Base-by-base conservation (phyloP, 208 protist genomes). In the Wallacemonas sp. region DNA sequence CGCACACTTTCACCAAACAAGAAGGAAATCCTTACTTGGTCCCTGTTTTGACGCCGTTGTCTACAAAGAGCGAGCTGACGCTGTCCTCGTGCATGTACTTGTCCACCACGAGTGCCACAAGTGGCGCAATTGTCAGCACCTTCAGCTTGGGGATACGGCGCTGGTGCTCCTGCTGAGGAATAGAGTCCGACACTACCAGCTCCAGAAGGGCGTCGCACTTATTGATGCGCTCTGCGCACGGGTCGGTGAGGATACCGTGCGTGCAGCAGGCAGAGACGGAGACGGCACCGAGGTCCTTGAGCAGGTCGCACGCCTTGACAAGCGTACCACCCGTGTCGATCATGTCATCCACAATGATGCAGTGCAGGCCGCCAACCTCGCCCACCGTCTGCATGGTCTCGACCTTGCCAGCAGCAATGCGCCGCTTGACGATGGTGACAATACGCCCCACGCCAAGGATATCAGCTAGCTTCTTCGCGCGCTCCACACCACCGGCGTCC, bases 291-390 rank as follows among this genome's bases (percentile, higher is more conserved):
- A 95, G 80, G 3, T 89, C 72, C 65, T 85, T 93, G 16, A 99
- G 85, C 57, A 97, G 74, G 61, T 98, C 88, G 33, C 91, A 98
- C 28, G 93, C 95, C 59, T 91, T 94, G 31, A 85, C 82, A 10
- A 99, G 87, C 23, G 94, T 98, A 44, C 94, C 91, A 20, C 87
- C 96, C 11, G 98, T 99, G 77, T 99, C 97, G 69, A 95, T 91
- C 81, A 99, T 99, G 74, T 98, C 97, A 61, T 98, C 97, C 10
- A 98, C 86, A 36, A 99, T 92, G 48, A 99, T 82, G 67, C 87
- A 95, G 54, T 95, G 80, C 52, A 91, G 92, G 36, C 93, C 97
- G 33, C 70, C 71, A 12, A 99, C 98, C 57, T 98, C 91, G 49
- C 98, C 98, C 26, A 99, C 96, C 1, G 97, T 82, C 70, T 97